Evolutionary conservation across 108 stramenopile species (phyloP).

Genomic region (Nannochloropsis gaditana): DNA sequence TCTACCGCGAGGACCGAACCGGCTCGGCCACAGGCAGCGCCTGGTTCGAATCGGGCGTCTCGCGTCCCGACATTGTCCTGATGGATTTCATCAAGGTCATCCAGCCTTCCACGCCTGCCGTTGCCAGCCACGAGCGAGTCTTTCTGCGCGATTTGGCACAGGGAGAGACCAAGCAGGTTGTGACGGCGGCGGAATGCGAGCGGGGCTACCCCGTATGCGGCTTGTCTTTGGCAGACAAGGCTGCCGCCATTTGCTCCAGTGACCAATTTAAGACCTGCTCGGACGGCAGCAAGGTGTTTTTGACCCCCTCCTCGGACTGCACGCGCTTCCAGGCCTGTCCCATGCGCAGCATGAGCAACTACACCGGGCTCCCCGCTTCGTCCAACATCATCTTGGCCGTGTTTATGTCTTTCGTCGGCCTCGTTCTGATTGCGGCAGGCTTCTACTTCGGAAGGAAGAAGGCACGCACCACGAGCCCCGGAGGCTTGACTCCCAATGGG

Average conservation of each 20-base stretch:
- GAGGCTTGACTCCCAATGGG: too few relatives aligned
- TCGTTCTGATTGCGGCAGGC: background rate
- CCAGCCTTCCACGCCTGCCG: background rate
- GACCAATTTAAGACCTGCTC: background rate
- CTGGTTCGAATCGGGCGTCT: slow-evolving; percentile 16
- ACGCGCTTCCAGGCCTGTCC: background rate
- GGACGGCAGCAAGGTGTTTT: background rate
- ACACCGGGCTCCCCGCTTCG: background rate
- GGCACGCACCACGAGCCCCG: too few relatives aligned
- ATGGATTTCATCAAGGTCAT: slow-evolving; percentile 9
- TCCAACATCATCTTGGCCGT: slow-evolving; percentile 18
- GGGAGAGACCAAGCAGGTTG: background rate
- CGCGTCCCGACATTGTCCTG: background rate
- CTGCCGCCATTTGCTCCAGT: background rate
- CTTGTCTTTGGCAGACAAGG: background rate
- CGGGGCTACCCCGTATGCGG: background rate
- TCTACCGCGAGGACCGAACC: background rate
- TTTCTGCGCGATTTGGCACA: background rate
- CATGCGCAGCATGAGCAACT: background rate
- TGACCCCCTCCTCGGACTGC: background rate
- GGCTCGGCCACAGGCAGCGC: slow-evolving; percentile 1
- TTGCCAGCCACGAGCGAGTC: background rate
- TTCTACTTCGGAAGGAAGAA: background rate
- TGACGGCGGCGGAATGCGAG: background rate
- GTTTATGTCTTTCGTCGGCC: background rate